Evolutionary conservation across 164 flowering plant species (phyloP), one percentile per base, ranked within the genome.

Genomic region (Nelumbo lutea): DNA sequence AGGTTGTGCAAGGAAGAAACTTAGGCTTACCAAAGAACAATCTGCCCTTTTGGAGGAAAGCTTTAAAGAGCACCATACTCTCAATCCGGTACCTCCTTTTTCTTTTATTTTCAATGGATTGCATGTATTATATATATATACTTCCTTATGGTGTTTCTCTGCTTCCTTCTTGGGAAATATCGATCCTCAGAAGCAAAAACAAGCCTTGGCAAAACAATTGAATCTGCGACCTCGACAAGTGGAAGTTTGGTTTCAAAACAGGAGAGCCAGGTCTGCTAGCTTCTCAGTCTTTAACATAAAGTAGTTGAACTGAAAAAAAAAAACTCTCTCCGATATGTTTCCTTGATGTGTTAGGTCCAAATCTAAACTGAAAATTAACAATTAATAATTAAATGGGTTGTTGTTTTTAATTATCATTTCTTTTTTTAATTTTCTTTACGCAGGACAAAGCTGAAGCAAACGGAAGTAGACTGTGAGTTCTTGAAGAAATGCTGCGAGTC

Each of bases 381-480:
- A 43, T 45, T 4, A 2, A 51, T 61, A 59, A 38, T 44, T 4
- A 42, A 42, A 38, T 14, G 11, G 44, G 41, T 3, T 2, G 1
- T 59, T 55, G 38, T 40, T 39, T 9, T 55, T 11, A 14, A 15
- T 13, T 64, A 27, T 5, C 9, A 52, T 62, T 68, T 15, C 3
- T 46, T 60, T 42, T 38, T 27, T 27, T 27, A 0, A 27, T 27
- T 27, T 27, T 27, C 27, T 27, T 27, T 27, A 27, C 27, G 27
- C 80, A 90, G 96, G 86, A 90, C 91, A 45, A 90, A 90, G 80
- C 83, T 90, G 58, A 90, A 90, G 84, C 96, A 90, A 75, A 90
- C 96, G 0, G 96, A 90, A 72, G 90, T 88, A 14, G 93, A 90
- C 70, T 88, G 91, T 42, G 93, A 90, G 78, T 84, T 78, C 72